Base-by-base conservation (phyloP, 169 alveolate species). In the Cryptosporidium tyzzeri region DNA sequence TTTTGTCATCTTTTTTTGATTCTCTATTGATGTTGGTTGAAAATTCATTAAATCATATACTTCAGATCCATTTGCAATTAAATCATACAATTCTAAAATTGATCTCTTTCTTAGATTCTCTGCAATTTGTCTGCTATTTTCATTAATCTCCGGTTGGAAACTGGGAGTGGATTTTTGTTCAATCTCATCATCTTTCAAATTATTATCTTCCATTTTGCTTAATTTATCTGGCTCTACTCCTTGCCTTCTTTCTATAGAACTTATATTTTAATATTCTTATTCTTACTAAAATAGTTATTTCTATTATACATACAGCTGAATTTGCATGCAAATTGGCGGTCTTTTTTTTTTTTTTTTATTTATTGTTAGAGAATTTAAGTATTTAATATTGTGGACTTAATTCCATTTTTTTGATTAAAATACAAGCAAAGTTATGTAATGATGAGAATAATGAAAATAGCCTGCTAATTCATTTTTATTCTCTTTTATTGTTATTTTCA, bases 121-220 rank as follows among this genome's bases (percentile, higher is more conserved):
- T 26, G 75, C 73, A 12, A 80, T 80, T 80, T 80, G 18, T 29
- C 75, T 59, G 14, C 89, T 80, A 9, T 26, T 80, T 48, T 59
- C 80, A 59, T 80, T 80, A 26, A 80, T 80, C 51, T 80, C 80
- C 1, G 89, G 89, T n/a, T 31, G 14, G 51, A 80, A 80, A 6
- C 70, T 65, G 31, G 50, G 71, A 16, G 18, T 5, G 33, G 71
- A 21, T 33, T 37, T 51, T 33, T 65, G 44, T 2, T 10, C 41
- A 12, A 16, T 10, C 14, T 29, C 14, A 3, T 10, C 71, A 1
- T 4, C 14, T 14, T 65, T 21, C 35, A 26, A 8, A 55, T 26
- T 55, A 55, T 5, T n/a, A 23, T 29, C 14, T 8, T 55, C 67
- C 67, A 55, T 55, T 21, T n/a, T 55, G 18, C 5, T 21, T 8